Base-by-base conservation (phyloP, 2,329 filamentous ascomycete genomes). In the Fusarium scirpi region DNA sequence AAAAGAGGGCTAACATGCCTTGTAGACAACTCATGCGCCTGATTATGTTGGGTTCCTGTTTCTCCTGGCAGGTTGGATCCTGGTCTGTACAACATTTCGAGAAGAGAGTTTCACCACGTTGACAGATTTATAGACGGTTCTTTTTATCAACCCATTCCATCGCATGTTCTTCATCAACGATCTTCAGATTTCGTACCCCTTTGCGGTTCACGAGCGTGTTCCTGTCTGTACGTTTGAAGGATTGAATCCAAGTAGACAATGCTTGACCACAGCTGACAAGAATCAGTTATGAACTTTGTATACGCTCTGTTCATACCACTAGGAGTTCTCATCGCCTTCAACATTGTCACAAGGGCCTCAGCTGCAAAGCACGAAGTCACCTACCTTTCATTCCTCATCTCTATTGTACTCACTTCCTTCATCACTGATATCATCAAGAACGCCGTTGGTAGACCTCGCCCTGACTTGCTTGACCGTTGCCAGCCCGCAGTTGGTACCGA, bases 401-500 rank as follows among this genome's bases (percentile, higher is more conserved):
- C 90, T 69, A 81, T 98, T 27, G 85, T 94, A 72, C 85, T 97
- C 52, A 91, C 93, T 1, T 87, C 89, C 8, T 92, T 98, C 79
- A 84, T 98, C 45, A 98, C 96, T 46, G 94, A 98, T 78, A 83
- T 95, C 29, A 86, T 98, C 77, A 99, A 99, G 81, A 97, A 97
- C 77, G 87, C 92, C 12, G 92, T 95, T 27, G 93, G 93, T 11
- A 84, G 93, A 13, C 93, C 94, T 18, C 82, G 87, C 8, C 87
- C 87, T 0, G 87, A 90, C 70, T 78, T 90, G 6, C 77, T 90
- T 27, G 90, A 91, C n/a, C 90, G 96, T 40, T 99, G 96, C 81
- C 90, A 92, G 70, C 94, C 96, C 1, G 82, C 75, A 1, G 32
- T 76, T 0, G 83, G 80, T 34, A 87, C 87, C 4, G 82, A 85